Evolutionary conservation across 257 asterid species (phyloP), one percentile per base, ranked within the genome.

Genomic region (Solanum sejunctum): DNA sequence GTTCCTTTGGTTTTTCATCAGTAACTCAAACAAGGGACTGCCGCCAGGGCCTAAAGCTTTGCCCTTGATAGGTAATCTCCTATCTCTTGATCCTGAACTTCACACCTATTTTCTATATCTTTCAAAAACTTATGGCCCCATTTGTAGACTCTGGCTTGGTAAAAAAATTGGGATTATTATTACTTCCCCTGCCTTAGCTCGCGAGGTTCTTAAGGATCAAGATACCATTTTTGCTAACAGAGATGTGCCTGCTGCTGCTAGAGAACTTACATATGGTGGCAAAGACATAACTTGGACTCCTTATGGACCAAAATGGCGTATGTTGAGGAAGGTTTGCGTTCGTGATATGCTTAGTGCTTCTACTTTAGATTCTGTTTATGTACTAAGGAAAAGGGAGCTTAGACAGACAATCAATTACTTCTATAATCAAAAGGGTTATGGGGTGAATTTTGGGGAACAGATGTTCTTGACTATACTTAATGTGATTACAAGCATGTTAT

Each of bases 61-160:
- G 45, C 98, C 97, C 47, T 78, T 95, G 0, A 4, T 93, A 1
- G 97, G 97, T 45, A 95, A 95, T 86, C 97, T 95, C 60, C 86
- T 88, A n/a, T 93, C 98, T 80, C 95, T 95, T 16, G 94, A 92
- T 11, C 94, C 95, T 4, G 93, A 93, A 55, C 94, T 95, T 11
- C 98, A 95, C 85, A 83, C 88, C 0, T 92, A 91, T 84, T 92
- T 95, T 85, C 16, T 90, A 0, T 49, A 12, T 69, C 92, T 93
- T 7, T 90, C 97, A 0, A 72, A 83, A 47, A 69, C 64, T 15
- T 87, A 92, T 28, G 98, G 97, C 79, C 97, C 95, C 0, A 92
- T 95, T 77, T 89, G 69, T 84, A 90, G 88, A 0, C 92, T 93
- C 2, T 85, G 87, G 83, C 92, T 95, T 8, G 97, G 98, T 0